Percentiles rank a stretch among this genome's conserved stretches.
phyloP scores from a whole-genome alignment of 2,329 filamentous ascomycete genomes.

The Aspergillus awamori region DNA sequence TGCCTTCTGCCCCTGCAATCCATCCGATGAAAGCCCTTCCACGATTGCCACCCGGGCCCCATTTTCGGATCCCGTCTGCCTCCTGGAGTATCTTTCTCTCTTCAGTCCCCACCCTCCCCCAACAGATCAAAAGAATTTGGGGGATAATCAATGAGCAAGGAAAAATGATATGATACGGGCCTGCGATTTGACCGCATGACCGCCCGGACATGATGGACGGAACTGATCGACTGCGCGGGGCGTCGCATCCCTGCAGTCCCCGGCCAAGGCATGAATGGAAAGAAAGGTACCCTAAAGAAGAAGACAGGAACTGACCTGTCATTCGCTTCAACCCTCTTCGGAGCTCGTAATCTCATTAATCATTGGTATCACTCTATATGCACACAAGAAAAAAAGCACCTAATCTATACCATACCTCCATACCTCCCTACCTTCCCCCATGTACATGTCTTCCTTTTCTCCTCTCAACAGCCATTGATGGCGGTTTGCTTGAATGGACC shows the following conservation, averaged over 20 bases:
- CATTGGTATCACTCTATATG: background rate
- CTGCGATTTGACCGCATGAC: background rate
- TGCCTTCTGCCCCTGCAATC: background rate
- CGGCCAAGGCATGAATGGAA: background rate
- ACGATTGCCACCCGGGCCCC: background rate
- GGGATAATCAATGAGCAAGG: too few relatives aligned
- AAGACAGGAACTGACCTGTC: constrained; percentile 13
- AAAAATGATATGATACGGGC: background rate
- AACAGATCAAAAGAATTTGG: too few relatives aligned
- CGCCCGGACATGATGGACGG: background rate
- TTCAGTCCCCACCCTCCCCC: too few relatives aligned
- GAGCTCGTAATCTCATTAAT: background rate
- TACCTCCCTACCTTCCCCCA: background rate
- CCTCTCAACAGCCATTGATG: background rate
- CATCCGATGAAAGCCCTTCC: background rate
- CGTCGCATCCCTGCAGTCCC: background rate
- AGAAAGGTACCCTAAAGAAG: too few relatives aligned
- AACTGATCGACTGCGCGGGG: constrained; percentile 3
- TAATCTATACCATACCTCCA: background rate
- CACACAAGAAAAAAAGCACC: too few relatives aligned
- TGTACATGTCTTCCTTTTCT: background rate
- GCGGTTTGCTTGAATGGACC: background rate
- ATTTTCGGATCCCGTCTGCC: background rate
- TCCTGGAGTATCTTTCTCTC: too few relatives aligned
- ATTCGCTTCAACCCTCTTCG: background rate